These are phyloP conservation scores for Lactarius sanguifluus DNA, from an alignment of 768 basidiomycete genomes.

Conservation along the genomic window DNA sequence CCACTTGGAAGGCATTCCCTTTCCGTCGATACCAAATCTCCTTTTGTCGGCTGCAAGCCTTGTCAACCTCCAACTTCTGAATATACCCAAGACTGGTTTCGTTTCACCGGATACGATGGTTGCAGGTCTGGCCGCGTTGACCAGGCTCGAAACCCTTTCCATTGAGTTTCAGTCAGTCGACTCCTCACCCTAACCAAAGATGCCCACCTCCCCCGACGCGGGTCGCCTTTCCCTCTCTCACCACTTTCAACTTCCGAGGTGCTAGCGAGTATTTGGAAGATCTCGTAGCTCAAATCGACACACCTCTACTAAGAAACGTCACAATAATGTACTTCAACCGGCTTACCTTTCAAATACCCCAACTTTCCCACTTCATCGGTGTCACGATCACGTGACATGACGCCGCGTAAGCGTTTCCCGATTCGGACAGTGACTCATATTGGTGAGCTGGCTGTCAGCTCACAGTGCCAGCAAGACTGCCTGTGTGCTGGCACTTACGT, in stretches of 20 bases:
- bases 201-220: no score
- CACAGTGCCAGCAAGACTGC: no score
- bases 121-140: not conserved
- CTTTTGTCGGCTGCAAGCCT: not conserved
- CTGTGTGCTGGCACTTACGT: no score
- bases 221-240: not conserved
- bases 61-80: not conserved
- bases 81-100: not conserved
- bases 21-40: not conserved
- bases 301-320: not conserved
- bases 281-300: not conserved
- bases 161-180: not conserved
- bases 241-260: not conserved
- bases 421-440: no score
- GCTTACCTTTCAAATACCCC: not conserved
- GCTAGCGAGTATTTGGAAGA: constrained; percentile 9
- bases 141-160: not conserved
- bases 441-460: no score
- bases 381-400: no score
- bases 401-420: no score
- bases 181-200: not conserved
- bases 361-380: not conserved
- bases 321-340: not conserved
- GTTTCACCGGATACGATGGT: not conserved
- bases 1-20: not conserved